Percentiles rank a stretch among this genome's conserved stretches.
These are phyloP conservation scores for Cardamine chenopodiifolia DNA, from an alignment of 345 rosid genomes.

Conservation along the genomic window DNA sequence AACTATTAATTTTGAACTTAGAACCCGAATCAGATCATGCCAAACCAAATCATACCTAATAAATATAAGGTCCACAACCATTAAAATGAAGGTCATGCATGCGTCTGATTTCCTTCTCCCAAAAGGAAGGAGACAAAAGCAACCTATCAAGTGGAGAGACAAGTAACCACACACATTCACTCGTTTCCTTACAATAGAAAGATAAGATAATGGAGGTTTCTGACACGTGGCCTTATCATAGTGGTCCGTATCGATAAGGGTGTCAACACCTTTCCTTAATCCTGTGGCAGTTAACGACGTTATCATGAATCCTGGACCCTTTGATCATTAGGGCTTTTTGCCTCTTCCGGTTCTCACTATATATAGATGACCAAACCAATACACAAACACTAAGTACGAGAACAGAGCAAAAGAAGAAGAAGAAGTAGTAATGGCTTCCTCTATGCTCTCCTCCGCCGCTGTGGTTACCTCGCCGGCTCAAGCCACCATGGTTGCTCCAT, in stretches of 20 bases:
- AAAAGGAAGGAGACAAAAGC: constrained; percentile 37
- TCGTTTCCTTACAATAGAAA: constrained; percentile 27
- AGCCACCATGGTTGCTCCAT: constrained; percentile 59
- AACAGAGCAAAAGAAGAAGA: constrained; percentile 12
- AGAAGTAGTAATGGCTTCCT: constrained; percentile 56
- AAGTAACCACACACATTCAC: constrained; percentile 35
- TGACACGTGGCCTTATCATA: constrained; percentile 32
- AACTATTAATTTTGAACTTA: background rate
- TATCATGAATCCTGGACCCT: constrained; percentile 39
- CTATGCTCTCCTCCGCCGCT: constrained; percentile 59
- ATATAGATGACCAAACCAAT: constrained; percentile 27
- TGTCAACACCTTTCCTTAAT: constrained; percentile 41
- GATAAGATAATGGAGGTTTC: constrained; percentile 34
- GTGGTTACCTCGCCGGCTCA: constrained; percentile 50
- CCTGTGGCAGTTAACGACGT: constrained; percentile 44
- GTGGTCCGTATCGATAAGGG: constrained; percentile 38
- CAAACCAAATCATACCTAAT: background rate
- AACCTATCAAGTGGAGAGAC: constrained; percentile 39
- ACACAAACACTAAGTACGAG: constrained; percentile 8
- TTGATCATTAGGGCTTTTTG: constrained; percentile 7
- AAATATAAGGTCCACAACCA: constrained; percentile 8
- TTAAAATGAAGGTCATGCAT: constrained; percentile 7
- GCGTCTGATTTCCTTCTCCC: constrained; percentile 4
- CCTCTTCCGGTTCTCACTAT: constrained; percentile 18
- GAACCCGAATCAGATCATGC: background rate